Evolutionary conservation across 352 stramenopile genomes (phyloP).

Genomic region (Elongisporangium prolatum): DNA sequence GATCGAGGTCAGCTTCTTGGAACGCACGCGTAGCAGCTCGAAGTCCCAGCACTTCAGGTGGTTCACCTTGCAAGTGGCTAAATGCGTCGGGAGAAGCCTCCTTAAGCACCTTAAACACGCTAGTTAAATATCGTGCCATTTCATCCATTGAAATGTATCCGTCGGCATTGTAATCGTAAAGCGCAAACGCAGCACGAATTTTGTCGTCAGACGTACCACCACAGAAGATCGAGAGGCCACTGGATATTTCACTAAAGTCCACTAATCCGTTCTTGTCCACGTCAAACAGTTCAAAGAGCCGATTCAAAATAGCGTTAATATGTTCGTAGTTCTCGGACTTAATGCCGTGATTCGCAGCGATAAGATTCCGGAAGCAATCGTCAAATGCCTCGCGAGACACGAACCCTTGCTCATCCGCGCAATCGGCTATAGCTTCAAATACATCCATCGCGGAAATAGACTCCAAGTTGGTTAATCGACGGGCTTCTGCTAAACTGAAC

Average conservation of each 20-base stretch:
- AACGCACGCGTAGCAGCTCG: conserved; percentile 77
- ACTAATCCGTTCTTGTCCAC: conserved; percentile 81
- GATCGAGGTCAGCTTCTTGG: conserved; percentile 57
- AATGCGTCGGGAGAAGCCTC: conserved; percentile 55
- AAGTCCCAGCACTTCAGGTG: conserved; percentile 48
- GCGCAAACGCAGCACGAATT: conserved; percentile 64
- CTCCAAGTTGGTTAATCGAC: conserved; percentile 73
- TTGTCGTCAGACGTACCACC: conserved; percentile 76
- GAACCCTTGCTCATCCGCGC: conserved; percentile 62
- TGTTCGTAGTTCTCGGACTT: conserved; percentile 50
- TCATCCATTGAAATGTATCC: conserved; percentile 81
- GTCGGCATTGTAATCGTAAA: conserved; percentile 86
- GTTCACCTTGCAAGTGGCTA: conserved; percentile 43
- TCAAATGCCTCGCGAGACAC: conserved; percentile 73
- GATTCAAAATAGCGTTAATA: conserved; percentile 71
- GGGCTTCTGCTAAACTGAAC: conserved; percentile 67
- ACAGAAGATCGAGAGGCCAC: conserved; percentile 81
- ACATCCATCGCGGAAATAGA: conserved; percentile 71
- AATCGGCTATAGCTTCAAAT: conserved; percentile 69
- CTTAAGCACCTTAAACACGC: conserved; percentile 82
- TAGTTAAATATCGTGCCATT: conserved; percentile 82
- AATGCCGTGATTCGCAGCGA: conserved; percentile 43
- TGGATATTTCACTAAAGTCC: conserved; percentile 85
- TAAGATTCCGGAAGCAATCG: conserved; percentile 73
- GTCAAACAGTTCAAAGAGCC: conserved; percentile 82